Evolutionary conservation across 331 rosid genomes (phyloP), one percentile per base, ranked within the genome.

Genomic region (Quercus phellos): DNA sequence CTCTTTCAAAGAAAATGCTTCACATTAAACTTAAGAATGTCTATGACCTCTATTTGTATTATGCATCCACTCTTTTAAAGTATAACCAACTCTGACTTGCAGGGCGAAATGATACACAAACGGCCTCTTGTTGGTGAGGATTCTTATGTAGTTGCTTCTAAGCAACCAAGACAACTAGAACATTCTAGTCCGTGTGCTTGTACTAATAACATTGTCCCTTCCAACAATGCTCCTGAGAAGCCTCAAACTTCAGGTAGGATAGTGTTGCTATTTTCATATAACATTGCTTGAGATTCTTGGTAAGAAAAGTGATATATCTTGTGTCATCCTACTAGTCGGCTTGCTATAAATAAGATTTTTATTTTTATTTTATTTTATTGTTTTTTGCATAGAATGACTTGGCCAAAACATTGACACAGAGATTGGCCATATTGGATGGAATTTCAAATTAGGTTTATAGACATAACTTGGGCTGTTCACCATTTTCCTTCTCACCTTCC

Each of bases 61-160:
- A 35, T 66, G 46, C 8, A 30, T 32, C 50, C 61, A 17, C 43
- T 24, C 24, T 72, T 12, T 17, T 29, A 72, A 72, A 8, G 53
- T 35, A 16, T 35, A 11, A 68, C 38, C 4, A 14, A 32, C 9
- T 55, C 80, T 66, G 11, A 43, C 24, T 34, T 67, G 79, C 74
- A 80, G 82, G 73, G 42, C 14, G 22, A 68, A 80, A 84, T 84
- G 87, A 74, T 74, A 21, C 74, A 73, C 78, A 80, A 84, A 73
- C 78, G 82, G 13, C 77, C 84, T 27, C 59, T 68, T 70, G 74
- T 12, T 59, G 82, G 38, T 24, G 78, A 80, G 75, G 77, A 74
- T 80, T 80, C 80, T 42, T 84, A 69, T 74, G 82, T 77, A 68
- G 72, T 80, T 68, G 70, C 87, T 73, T 77, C 56, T 32, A 84